Conservation (phyloP, 148 eudicot species). For the Camellia japonica region DNA sequence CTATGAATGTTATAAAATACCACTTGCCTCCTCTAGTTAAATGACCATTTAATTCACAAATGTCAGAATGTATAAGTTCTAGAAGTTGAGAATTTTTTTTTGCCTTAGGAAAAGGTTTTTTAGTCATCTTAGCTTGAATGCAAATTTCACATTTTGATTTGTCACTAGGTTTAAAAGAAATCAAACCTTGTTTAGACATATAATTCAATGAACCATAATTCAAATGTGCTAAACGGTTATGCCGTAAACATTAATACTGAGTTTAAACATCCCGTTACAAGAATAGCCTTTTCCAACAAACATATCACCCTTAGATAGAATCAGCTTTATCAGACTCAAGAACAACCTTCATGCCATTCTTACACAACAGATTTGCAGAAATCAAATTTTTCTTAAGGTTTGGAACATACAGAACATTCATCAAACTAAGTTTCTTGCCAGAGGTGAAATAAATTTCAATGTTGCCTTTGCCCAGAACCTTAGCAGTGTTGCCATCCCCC, state of each 20-base stretch:
- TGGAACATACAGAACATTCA: slow-evolving; percentile 8
- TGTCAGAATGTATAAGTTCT: slow-evolving; percentile 6
- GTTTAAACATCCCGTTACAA: slow-evolving; percentile 15
- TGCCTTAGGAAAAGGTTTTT: not conserved
- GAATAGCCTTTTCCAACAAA: slow-evolving; percentile 15
- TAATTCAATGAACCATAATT: not conserved
- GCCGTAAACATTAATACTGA: slow-evolving; percentile 9
- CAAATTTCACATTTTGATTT: not conserved
- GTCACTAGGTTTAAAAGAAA: not conserved
- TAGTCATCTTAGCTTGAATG: not conserved
- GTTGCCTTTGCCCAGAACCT: not conserved
- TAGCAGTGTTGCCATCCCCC: not conserved
- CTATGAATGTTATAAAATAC: slow-evolving; percentile 9
- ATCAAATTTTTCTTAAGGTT: slow-evolving; percentile 12
- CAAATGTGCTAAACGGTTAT: not conserved
- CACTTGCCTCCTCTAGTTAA: slow-evolving; percentile 9
- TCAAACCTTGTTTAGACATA: slow-evolving; percentile 4
- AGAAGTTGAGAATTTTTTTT: not conserved
- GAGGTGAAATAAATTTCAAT: slow-evolving; percentile 1
- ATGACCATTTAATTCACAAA: slow-evolving; percentile 11
- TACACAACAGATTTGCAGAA: not conserved
- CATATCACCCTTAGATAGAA: slow-evolving; percentile 2
- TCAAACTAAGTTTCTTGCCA: not conserved
- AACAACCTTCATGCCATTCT: not conserved
- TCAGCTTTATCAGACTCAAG: slow-evolving; percentile 1